Base-by-base conservation (phyloP, 805 yeast genomes). In the Ogataea nitratoaversa region DNA sequence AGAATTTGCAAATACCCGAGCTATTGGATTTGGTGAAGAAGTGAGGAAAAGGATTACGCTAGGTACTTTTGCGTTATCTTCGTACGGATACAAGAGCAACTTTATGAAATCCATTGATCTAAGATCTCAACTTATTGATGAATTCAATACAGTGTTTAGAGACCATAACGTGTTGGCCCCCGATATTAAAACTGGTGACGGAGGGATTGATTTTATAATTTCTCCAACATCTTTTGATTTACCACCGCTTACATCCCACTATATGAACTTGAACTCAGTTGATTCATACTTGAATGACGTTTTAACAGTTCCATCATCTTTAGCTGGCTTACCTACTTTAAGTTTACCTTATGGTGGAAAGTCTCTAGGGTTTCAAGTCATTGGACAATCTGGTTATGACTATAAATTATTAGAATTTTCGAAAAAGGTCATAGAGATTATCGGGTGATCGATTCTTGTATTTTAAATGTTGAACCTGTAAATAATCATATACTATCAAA, bases 261-360 rank as follows among this genome's bases (percentile, higher is more conserved):
- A 41, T 30, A n/a, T 34, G 7, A 42, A 41, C 3, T 27, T 44
- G 7, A 41, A 41, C 18, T 73, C 83, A 3, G 68, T 83, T 4
- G 77, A 77, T 34, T 73, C 82, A 14, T 89, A 84, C 52, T 68
- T 82, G 38, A 85, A 88, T 59, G 99, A 93, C 60, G 78, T 84
- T 0, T 71, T 89, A 41, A 87, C 96, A 0, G 84, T 89, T 4
- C 97, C 99, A 0, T 84, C 93, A 30, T 89, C 95, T 1, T 63
- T 95, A 42, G 95, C 95, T 0, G 98, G 98, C 0, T 59, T 91
- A 2, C 99, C 99, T 1, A 78, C 95, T 0, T 71, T 91, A 9
- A 74, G 84, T 2, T 65, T 90, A 2, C 99, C 99, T 0, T 70
- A 72, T 50, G 60, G 63, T 1, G 60, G 63, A 1, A 44, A 59